phyloP scores from a whole-genome alignment of 2,329 filamentous ascomycete genomes.

The Juglanconis oblonga region DNA sequence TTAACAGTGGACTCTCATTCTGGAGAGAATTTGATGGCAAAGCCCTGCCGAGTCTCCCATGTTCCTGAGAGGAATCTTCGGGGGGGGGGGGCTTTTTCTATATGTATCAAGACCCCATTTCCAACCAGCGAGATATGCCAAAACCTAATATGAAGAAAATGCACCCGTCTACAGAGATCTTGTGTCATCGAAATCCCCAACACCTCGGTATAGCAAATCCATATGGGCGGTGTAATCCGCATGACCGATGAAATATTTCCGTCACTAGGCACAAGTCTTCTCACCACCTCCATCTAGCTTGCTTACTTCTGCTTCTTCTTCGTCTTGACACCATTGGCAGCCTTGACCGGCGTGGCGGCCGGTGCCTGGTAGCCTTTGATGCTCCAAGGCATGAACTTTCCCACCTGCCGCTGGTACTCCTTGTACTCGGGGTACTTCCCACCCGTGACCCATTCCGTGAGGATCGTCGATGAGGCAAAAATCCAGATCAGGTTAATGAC shows the following conservation, averaged over 20 bases:
- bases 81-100: background rate
- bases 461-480: conserved; percentile 84
- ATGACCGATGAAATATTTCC: no score
- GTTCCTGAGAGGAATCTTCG: no score
- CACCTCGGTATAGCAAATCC: no score
- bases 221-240: no score
- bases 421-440: conserved; percentile 86
- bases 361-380: conserved; percentile 42
- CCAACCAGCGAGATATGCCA: background rate
- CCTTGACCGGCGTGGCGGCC: conserved; percentile 42
- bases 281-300: background rate
- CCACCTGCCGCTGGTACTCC: conserved; percentile 78
- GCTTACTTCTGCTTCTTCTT: background rate
- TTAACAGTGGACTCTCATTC: no score
- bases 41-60: no score
- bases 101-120: background rate
- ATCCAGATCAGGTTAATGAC: conserved; percentile 68
- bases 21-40: no score
- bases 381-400: conserved; percentile 70
- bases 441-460: conserved; percentile 79
- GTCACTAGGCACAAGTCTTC: background rate
- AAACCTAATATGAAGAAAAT: background rate
- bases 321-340: background rate
- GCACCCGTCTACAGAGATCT: background rate
- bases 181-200: no score